Conservation (phyloP, 1,284 basidiomycete species). For the Coniophora puteana region DNA sequence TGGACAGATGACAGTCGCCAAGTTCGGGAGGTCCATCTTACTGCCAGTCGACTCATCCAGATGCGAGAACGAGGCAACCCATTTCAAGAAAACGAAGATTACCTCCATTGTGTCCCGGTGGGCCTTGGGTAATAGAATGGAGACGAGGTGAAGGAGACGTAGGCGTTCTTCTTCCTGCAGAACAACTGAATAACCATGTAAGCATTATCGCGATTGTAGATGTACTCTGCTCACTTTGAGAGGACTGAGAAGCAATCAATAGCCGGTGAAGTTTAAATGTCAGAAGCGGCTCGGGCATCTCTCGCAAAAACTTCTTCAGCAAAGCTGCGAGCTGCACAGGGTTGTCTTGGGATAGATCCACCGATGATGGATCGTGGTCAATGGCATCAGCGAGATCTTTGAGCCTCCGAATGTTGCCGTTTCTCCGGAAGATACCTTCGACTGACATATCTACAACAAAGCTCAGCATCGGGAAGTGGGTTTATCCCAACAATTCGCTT, state of each 20-base stretch:
- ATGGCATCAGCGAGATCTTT: slow-evolving; percentile 91
- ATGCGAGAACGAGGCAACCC: slow-evolving; percentile 99
- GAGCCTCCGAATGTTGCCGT: slow-evolving; percentile 93
- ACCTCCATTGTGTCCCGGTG: slow-evolving; percentile 98
- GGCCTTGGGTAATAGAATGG: slow-evolving; percentile 84
- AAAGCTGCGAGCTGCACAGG: slow-evolving; percentile 96
- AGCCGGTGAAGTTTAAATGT: slow-evolving; percentile 92
- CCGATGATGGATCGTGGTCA: slow-evolving; percentile 87
- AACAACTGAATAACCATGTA: too few species aligned
- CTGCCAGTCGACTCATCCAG: slow-evolving; percentile 97
- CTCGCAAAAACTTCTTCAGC: slow-evolving; percentile 95
- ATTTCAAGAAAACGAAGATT: slow-evolving; percentile 96
- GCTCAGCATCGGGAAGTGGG: slow-evolving; percentile 4
- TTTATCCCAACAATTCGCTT: slow-evolving; percentile 28
- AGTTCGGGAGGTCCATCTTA: slow-evolving; percentile 96
- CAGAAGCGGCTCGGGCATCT: slow-evolving; percentile 94
- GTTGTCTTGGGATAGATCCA: slow-evolving; percentile 93
- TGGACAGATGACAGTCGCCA: slow-evolving; percentile 97
- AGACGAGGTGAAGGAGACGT: slow-evolving; percentile 84
- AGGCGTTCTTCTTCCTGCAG: slow-evolving; percentile 76
- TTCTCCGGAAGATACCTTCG: slow-evolving; percentile 98
- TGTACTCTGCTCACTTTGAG: slow-evolving; percentile 63
- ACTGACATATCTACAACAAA: slow-evolving; percentile 86
- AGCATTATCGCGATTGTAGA: too few species aligned
- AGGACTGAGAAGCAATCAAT: slow-evolving; percentile 83